Base-by-base conservation (phyloP, 352 stramenopile species). In the Globisporangium emineosum region DNA sequence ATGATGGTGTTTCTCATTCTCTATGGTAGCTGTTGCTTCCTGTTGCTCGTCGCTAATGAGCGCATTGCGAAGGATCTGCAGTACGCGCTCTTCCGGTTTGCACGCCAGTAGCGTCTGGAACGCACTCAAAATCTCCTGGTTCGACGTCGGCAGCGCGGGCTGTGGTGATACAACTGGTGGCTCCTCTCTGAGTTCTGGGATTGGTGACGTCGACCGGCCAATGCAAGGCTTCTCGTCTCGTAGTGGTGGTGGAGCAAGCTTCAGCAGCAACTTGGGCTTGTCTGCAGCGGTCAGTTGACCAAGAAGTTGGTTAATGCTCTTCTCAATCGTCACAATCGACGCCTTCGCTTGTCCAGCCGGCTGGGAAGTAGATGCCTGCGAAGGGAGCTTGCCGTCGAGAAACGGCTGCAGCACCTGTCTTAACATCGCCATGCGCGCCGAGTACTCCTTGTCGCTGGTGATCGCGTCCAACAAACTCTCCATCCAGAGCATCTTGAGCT, bases 401-500 rank as follows among this genome's bases (percentile, higher is more conserved):
- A 88, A 91, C 7, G 78, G 75, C 17, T 74, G 56, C 0, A 89
- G 62, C 21, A 75, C 69, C 30, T 89, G 76, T 25, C 79, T 76
- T 2, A 90, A 65, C 63, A 80, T 79, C 40, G 66, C 42, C 25
- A 81, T 72, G n/a, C 75, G 75, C 8, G 69, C 71, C 13, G 76
- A 86, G 9, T 63, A 70, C 33, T 87, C 79, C 1, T 70, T 70
- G 30, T 88, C 81, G 1, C 32, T 77, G 15, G 74, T 37, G 3
- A 90, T 62, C 1, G 60, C 65, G 0, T 77, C 62, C 32, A 90
- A 37, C 29, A 90, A 61, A 17, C 68, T 69, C 9, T 92, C 78
- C 33, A 90, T 59, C 83, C 83, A 90, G 6, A 67, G 64, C 55
- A 92, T 78, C 47, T 90, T 92, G 50, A 77, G 25, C n/a, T 89